Percentiles rank a stretch among this genome's conserved stretches.
Conservation (phyloP, 179 eudicot species). For the Patellifolia procumbens region DNA sequence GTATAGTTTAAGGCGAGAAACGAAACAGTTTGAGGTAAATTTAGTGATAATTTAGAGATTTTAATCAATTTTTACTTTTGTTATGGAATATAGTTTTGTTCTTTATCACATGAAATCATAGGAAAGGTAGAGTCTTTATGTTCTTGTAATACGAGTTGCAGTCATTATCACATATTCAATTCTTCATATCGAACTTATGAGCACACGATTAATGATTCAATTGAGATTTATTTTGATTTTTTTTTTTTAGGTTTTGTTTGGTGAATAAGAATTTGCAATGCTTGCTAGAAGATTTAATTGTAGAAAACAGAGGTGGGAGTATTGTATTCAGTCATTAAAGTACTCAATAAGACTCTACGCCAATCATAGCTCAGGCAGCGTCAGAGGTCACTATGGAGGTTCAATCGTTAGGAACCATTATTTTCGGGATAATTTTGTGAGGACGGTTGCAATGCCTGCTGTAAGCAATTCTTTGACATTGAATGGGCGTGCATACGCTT, state of each 20-base stretch:
- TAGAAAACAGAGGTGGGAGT: slow-evolving; percentile 56
- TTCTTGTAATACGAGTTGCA: no score
- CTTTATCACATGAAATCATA: neutral
- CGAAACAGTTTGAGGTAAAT: neutral
- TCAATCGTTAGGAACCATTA: slow-evolving; percentile 22
- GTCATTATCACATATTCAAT: no score
- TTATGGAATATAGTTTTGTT: neutral
- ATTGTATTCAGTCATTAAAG: slow-evolving; percentile 42
- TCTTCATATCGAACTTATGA: no score
- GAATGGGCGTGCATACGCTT: slow-evolving; percentile 33
- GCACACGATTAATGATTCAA: neutral
- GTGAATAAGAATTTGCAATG: slow-evolving; percentile 54
- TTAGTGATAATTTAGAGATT: neutral
- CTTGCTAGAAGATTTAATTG: slow-evolving; percentile 62
- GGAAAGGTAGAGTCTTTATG: neutral
- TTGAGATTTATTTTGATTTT: slow-evolving; percentile 7
- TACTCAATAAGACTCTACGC: slow-evolving; percentile 35
- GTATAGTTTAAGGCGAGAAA: neutral
- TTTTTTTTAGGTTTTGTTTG: slow-evolving; percentile 30
- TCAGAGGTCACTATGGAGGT: slow-evolving; percentile 29
- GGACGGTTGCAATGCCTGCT: slow-evolving; percentile 19
- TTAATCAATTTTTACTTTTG: neutral
- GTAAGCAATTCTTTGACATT: slow-evolving; percentile 30
- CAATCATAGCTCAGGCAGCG: slow-evolving; percentile 29
- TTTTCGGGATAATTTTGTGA: slow-evolving; percentile 33